Evolutionary conservation across 139 green algal species (phyloP).

Genomic region (Tetradesmus obliquus): DNA sequence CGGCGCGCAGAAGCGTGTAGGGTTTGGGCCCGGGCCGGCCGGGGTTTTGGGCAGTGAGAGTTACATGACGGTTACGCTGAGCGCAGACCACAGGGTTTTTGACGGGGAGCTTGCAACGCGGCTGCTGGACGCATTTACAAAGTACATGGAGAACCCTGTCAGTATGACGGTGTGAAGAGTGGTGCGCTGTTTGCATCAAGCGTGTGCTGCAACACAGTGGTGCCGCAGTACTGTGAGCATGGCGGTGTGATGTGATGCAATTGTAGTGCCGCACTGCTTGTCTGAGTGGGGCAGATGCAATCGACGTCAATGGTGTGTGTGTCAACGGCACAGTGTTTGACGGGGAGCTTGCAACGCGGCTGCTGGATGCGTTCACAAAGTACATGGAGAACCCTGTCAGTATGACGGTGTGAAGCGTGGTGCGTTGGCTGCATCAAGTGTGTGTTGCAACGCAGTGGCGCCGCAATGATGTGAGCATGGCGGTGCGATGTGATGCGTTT

Average conservation of each 20-base stretch:
- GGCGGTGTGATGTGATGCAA: not conserved
- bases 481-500: not conserved
- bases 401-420: conserved; percentile 67
- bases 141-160: conserved; percentile 81
- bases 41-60: conserved; percentile 5
- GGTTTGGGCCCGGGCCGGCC: not conserved
- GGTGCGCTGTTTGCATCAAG: not conserved
- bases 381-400: conserved; percentile 83
- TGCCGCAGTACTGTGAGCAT: not conserved
- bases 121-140: conserved; percentile 86
- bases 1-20: conserved; percentile 63
- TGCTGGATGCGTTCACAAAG: conserved; percentile 83
- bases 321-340: conserved; percentile 75
- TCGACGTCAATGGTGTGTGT: no score
- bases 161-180: conserved; percentile 72
- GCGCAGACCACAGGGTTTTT: conserved; percentile 88
- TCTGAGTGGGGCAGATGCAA: no score
- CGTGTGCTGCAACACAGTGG: not conserved
- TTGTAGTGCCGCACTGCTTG: not conserved
- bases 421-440: not conserved
- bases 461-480: not conserved
- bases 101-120: conserved; percentile 81
- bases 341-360: conserved; percentile 76
- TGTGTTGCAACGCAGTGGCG: not conserved
- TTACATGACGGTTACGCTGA: conserved; percentile 90